Evolutionary conservation across 192 early-diverging fungal genomes (phyloP).

Genomic region (Umbelopsis isabellina): DNA sequence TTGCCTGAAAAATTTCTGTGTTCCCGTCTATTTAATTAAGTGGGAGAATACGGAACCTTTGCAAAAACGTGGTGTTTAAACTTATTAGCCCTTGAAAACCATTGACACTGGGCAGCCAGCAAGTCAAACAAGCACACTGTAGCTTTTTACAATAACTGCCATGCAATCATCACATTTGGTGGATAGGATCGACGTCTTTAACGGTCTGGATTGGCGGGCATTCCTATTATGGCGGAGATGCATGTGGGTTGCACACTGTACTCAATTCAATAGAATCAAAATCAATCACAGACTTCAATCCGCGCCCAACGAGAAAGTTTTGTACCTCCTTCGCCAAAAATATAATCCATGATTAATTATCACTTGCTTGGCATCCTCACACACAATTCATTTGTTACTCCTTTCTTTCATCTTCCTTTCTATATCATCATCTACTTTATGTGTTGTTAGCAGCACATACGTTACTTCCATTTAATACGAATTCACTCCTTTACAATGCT

Average conservation of each 20-base stretch:
- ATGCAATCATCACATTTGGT: background rate
- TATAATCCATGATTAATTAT: background rate
- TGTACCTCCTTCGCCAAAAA: conserved; percentile 8
- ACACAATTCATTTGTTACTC: background rate
- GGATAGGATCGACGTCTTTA: background rate
- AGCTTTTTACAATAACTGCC: too few species aligned
- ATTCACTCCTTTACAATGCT: conserved; percentile 1
- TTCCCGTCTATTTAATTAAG: too few species aligned
- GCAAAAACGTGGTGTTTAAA: too few species aligned
- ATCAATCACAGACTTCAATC: conserved; percentile 9
- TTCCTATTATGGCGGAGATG: background rate
- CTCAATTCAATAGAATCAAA: background rate
- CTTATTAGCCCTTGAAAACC: too few species aligned
- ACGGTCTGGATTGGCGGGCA: too few species aligned
- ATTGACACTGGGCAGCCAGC: too few species aligned
- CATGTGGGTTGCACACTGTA: conserved; percentile 19
- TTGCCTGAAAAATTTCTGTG: too few species aligned
- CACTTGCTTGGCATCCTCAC: background rate
- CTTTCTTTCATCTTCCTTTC: background rate
- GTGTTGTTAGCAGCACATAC: background rate
- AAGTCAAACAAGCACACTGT: too few species aligned
- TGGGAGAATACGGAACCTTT: too few species aligned
- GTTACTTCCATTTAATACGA: background rate
- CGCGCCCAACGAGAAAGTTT: background rate
- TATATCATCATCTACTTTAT: background rate